Conservation (phyloP, 768 basidiomycete species). For the Boletus vinaceobasis region DNA sequence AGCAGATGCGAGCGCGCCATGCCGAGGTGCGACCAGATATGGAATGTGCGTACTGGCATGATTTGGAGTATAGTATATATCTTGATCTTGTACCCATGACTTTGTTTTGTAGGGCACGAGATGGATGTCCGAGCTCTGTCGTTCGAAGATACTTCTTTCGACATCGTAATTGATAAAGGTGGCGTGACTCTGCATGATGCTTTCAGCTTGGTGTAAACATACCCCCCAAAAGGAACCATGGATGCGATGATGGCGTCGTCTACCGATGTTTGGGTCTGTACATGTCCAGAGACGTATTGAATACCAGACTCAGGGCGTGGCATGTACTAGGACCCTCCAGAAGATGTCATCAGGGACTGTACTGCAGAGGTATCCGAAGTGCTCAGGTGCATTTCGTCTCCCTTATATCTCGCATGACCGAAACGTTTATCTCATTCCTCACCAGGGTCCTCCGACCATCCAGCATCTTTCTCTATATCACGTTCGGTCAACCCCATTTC, state of each 20-base stretch:
- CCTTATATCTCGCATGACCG: not conserved
- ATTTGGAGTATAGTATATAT: not conserved
- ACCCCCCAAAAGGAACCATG: constrained; percentile 58
- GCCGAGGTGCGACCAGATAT: constrained; percentile 53
- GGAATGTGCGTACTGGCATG: constrained; percentile 50
- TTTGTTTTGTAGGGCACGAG: constrained; percentile 57
- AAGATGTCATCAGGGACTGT: constrained; percentile 66
- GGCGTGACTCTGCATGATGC: not conserved
- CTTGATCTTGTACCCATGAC: not conserved
- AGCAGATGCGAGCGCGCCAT: constrained; percentile 66
- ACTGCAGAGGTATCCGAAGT: constrained; percentile 75
- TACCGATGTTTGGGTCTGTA: constrained; percentile 74
- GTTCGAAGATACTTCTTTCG: constrained; percentile 59
- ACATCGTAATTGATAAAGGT: constrained; percentile 86
- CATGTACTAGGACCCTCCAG: constrained; percentile 60
- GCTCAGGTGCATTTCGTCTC: constrained; percentile 44
- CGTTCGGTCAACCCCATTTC: constrained; percentile 90
- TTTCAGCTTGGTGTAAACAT: not conserved
- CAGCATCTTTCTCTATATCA: constrained; percentile 73
- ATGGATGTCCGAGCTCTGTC: constrained; percentile 76
- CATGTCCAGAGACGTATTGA: not conserved
- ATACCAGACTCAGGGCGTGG: not conserved
- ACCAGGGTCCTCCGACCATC: constrained; percentile 58
- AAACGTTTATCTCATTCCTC: not conserved
- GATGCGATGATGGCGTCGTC: constrained; percentile 86